Evolutionary conservation across 225 moss, liverwort and hornwort genomes (phyloP).

Genomic region (Physcomitrellopsis africana): DNA sequence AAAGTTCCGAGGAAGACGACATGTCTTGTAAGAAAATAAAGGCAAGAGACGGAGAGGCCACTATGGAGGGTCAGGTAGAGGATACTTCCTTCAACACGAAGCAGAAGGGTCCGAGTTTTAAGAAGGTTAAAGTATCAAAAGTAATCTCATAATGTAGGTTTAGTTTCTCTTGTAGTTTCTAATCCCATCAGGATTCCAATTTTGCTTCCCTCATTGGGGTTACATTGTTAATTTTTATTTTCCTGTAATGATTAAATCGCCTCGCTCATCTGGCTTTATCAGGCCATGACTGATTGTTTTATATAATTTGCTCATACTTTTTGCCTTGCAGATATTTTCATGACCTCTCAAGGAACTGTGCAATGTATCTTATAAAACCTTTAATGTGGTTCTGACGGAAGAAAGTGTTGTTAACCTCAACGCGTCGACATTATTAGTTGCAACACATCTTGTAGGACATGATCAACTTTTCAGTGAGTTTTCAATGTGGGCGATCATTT

Average conservation of each 20-base stretch:
- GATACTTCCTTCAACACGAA: constrained; percentile 28
- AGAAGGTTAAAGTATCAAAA: constrained; percentile 39
- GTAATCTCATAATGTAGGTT: constrained; percentile 31
- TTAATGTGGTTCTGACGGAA: too few species aligned
- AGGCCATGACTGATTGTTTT: background rate
- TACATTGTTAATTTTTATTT: background rate
- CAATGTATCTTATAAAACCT: too few species aligned
- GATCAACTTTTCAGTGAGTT: too few species aligned
- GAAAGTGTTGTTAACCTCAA: too few species aligned
- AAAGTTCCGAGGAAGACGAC: background rate
- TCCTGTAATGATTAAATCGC: constrained; percentile 27
- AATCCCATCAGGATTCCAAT: constrained; percentile 48
- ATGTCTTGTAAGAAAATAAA: constrained; percentile 33
- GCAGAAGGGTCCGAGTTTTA: constrained; percentile 22
- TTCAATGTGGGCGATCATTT: too few species aligned
- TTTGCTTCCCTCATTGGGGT: constrained; percentile 35
- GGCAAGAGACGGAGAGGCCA: constrained; percentile 6
- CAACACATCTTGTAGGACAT: too few species aligned
- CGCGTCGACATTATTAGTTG: too few species aligned
- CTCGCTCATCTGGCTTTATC: constrained; percentile 9
- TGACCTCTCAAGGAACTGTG: too few species aligned
- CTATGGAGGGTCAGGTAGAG: constrained; percentile 17
- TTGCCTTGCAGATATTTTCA: too few species aligned
- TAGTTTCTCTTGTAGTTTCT: background rate
- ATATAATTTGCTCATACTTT: too few species aligned